Evolutionary conservation across 805 yeast genomes (phyloP), one percentile per base, ranked within the genome.

Genomic region (Dipodascus geniculatus): DNA sequence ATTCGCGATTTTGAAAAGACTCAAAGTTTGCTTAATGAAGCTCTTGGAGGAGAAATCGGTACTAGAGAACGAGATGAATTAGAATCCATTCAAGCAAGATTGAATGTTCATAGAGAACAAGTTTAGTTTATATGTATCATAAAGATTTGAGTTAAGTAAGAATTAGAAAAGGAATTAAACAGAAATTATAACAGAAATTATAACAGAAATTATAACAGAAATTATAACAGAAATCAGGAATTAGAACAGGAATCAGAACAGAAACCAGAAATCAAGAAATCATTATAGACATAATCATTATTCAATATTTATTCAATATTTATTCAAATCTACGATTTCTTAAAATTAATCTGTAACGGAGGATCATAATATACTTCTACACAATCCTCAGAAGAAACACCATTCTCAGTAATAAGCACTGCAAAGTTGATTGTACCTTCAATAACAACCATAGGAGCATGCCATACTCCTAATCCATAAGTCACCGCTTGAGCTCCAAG

Each of bases 371-470:
- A 76, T 53, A 83, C 80, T 66, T 90, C 97, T 64, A 85, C 84
- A 61, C 93, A 84, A 62, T 89, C 96, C 59, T 85, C 95, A 1
- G 78, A 78, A 0, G 82, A 73, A 3, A 85, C 82, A 1, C 87
- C 91, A 58, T 86, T 87, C 61, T 90, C 97, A 64, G 85, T 85
- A 31, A 87, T 83, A 52, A 89, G 70, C n/a, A 91, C 97, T 1
- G 87, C 90, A 69, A 90, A 91, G 63, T 91, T 96, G 14, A 83
- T 69, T 2, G 71, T 70, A 23, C 77, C 80, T 33, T 82, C 83
- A 8, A 88, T 66, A 1, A 87, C 91, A 22, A 91, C 83, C 98
- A 90, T 90, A 2, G 98, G 97, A 0, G 97, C 96, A 65, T 90
- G 98, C 98, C 98, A 90, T 2, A 83, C 79, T 50, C 74, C 76